Base-by-base conservation (phyloP, 345 rosid genomes). In the Erucastrum elatum region DNA sequence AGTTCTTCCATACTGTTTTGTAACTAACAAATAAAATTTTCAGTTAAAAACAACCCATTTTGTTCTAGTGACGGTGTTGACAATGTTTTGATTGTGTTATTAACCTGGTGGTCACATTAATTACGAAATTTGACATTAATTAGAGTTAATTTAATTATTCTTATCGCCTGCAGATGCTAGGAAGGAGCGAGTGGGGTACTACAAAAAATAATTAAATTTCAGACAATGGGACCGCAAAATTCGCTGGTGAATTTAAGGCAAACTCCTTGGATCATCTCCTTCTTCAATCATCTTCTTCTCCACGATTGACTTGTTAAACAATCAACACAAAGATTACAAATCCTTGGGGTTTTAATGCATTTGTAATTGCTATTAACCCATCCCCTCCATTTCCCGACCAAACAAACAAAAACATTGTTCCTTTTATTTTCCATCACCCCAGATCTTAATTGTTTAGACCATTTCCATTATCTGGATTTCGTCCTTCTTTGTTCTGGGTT, bases 221-320 rank as follows among this genome's bases (percentile, higher is more conserved):
- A 37, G 83, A 80, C 71, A 75, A 80, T 2, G 46, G 29, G 79
- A 17, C 39, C 61, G 75, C 79, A 80, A 69, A 53, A 25, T 29
- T 55, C 78, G 78, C 29, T 73, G 64, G 64, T 49, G 58, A 74
- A 34, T 35, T 60, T 1, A 79, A 79, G 51, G 39, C 75, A 58
- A 65, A 75, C 76, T 49, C 51, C 4, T 66, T 79, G 16, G 35
- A 69, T 75, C 76, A 68, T 63, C 71, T 29, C 62, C 78, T 73
- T 75, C 55, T 49, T 49, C 55, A 4, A 41, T 49, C 75, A 35
- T 33, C 81, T 12, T 75, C 70, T 68, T 63, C 81, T 11, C 56
- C 77, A 29, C 55, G 55, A 49, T n/a, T 49, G 55, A 49, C 55
- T 49, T 49, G 55, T 49, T 46, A 46, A 3, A 46, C 53, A 46